Evolutionary conservation across 2,329 filamentous ascomycete species (phyloP), one percentile per base, ranked within the genome.

Genomic region (Diaporthe helianthi): DNA sequence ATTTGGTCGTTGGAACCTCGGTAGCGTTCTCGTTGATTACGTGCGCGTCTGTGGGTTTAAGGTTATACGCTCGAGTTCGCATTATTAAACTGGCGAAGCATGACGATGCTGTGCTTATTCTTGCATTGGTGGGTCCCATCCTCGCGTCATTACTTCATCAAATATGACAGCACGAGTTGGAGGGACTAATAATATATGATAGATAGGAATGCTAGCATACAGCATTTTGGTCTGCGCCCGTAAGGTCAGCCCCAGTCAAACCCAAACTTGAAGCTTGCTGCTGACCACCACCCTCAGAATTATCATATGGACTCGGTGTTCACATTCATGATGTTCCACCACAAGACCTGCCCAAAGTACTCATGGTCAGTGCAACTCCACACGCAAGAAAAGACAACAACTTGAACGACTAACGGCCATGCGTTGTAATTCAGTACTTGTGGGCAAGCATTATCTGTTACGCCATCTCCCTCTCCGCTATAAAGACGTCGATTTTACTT

Each of bases 361-460:
- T 61, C n/a, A 61, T 47, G 58, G 58, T 61, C 4, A 46, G 58
- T 47, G 4, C 12, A n/a, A 33, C 1, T 5, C 7, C 29, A n/a
- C n/a, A n/a, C n/a, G n/a, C n/a, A 2, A 33, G 12, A 9, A 12
- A 24, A 15, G 12, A 17, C 4, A 2, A 5, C 38, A 29, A 36
- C 6, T n/a, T n/a, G n/a, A n/a, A n/a, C 1, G 13, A 44, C 54
- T 60, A n/a, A 60, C 54, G 24, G 7, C 6, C 41, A 17, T 8
- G 6, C 17, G 19, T 17, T n/a, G 15, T 12, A 3, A 6, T 17
- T 4, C 41, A 61, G 58, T 61, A 61, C n/a, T 12, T 61, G 6
- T 61, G 58, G 58, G 58, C 58, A 47, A 61, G 58, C 58, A 61
- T 61, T 19, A 6, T 61, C 6, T 61, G 58, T 22, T 61, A 61